A percentile compares a stretch with the other conserved stretches of the same genome.
Evolutionary conservation across 805 yeast species (phyloP).

Genomic region (Kazachstania viticola): DNA sequence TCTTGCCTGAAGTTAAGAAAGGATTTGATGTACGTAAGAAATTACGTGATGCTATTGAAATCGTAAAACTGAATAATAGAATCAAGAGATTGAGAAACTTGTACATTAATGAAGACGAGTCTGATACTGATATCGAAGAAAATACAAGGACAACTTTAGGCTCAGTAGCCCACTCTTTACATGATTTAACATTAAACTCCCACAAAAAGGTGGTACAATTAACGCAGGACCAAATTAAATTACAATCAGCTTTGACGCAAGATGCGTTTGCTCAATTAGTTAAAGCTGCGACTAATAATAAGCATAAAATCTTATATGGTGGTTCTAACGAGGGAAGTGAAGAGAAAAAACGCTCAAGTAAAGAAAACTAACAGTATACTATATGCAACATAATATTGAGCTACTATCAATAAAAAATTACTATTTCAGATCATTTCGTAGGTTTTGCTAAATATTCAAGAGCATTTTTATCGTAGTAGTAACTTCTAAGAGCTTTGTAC

Average conservation of each 20-base stretch:
- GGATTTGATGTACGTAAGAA: slow-evolving; percentile 59
- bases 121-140: slow-evolving; percentile 23
- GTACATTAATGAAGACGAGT: slow-evolving; percentile 36
- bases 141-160: slow-evolving; percentile 7
- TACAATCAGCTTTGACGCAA: slow-evolving; percentile 32
- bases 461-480: too few relatives aligned
- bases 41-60: slow-evolving; percentile 74
- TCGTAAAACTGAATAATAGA: slow-evolving; percentile 70
- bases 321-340: not conserved
- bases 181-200: slow-evolving; percentile 4
- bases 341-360: too few relatives aligned
- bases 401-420: too few relatives aligned
- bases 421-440: too few relatives aligned
- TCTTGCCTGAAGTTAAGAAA: slow-evolving; percentile 69
- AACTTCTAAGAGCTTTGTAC: too few relatives aligned
- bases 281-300: slow-evolving; percentile 49
- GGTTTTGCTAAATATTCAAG: too few relatives aligned
- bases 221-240: slow-evolving; percentile 6
- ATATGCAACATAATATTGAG: not conserved
- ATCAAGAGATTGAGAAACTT: slow-evolving; percentile 55
- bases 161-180: slow-evolving; percentile 6
- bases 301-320: slow-evolving; percentile 28
- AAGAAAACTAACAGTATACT: not conserved
- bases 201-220: not conserved
- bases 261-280: slow-evolving; percentile 61